phyloP scores from a whole-genome alignment of 148 eudicot genomes.

The Vaccinium myrtillus region DNA sequence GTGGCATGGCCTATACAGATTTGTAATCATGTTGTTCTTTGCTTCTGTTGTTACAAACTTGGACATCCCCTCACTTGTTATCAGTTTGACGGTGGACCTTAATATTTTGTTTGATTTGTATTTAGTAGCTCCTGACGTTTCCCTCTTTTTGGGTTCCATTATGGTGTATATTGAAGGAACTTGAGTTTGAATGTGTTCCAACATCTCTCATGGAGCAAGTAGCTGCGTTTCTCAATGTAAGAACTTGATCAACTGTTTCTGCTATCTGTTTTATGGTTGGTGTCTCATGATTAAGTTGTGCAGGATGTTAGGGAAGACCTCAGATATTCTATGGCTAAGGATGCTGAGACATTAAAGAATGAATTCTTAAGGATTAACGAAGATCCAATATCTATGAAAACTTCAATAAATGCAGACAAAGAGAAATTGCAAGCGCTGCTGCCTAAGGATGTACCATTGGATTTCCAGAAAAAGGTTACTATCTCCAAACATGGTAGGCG shows the following conservation, averaged over 20 bases:
- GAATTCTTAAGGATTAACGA: slow-evolving; percentile 52
- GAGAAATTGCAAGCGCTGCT: slow-evolving; percentile 30
- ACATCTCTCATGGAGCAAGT: slow-evolving; percentile 83
- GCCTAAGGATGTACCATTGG: slow-evolving; percentile 37
- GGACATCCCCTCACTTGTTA: neutral
- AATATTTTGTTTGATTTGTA: neutral
- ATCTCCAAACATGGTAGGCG: slow-evolving; percentile 58
- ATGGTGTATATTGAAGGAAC: slow-evolving; percentile 25
- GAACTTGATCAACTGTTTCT: slow-evolving; percentile 25
- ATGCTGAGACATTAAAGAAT: slow-evolving; percentile 75
- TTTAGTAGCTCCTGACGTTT: neutral
- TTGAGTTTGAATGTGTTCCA: slow-evolving; percentile 88
- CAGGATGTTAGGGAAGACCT: slow-evolving; percentile 94
- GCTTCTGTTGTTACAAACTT: neutral
- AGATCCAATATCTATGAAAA: slow-evolving; percentile 23
- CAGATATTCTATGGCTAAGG: slow-evolving; percentile 89
- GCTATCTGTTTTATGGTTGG: slow-evolving; percentile 20
- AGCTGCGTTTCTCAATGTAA: slow-evolving; percentile 77
- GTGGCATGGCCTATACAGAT: neutral
- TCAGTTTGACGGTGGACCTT: neutral
- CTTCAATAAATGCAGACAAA: slow-evolving; percentile 26
- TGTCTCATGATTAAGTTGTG: slow-evolving; percentile 28
- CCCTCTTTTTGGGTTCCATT: neutral
- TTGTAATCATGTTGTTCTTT: neutral
- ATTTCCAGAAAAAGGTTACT: slow-evolving; percentile 83